Conservation (phyloP, 2,329 filamentous ascomycete species). For the Trichoderma harzianum region DNA sequence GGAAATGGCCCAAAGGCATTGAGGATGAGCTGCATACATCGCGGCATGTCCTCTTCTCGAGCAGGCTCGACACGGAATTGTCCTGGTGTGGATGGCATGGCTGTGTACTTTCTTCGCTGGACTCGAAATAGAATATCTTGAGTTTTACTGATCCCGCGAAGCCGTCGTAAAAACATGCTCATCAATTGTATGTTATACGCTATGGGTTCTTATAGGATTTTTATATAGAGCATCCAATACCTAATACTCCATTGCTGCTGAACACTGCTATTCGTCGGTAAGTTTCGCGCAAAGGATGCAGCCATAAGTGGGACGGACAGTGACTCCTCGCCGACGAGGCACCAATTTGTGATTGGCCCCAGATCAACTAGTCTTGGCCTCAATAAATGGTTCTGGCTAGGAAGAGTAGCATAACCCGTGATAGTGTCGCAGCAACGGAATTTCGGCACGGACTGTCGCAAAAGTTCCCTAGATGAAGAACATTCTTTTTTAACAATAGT, state of each 20-base stretch:
- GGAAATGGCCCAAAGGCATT: constrained; percentile 6
- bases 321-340: neutral
- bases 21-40: constrained; percentile 18
- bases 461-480: neutral
- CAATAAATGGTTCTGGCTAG: neutral
- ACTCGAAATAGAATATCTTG: neutral
- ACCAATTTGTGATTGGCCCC: neutral
- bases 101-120: neutral
- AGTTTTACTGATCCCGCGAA: neutral
- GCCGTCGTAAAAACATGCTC: neutral
- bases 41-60: constrained; percentile 18
- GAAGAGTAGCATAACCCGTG: neutral
- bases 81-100: neutral
- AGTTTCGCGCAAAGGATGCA: neutral
- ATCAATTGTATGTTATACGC: neutral
- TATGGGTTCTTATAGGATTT: neutral
- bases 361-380: neutral
- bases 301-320: neutral
- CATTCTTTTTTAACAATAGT: neutral
- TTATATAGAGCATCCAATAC: neutral
- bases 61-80: constrained; percentile 9
- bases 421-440: neutral
- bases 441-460: neutral
- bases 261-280: neutral
- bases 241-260: neutral